These are phyloP conservation scores for Epichloe gansuensis DNA, from an alignment of 2,329 filamentous ascomycete species.

Conservation along the genomic window DNA sequence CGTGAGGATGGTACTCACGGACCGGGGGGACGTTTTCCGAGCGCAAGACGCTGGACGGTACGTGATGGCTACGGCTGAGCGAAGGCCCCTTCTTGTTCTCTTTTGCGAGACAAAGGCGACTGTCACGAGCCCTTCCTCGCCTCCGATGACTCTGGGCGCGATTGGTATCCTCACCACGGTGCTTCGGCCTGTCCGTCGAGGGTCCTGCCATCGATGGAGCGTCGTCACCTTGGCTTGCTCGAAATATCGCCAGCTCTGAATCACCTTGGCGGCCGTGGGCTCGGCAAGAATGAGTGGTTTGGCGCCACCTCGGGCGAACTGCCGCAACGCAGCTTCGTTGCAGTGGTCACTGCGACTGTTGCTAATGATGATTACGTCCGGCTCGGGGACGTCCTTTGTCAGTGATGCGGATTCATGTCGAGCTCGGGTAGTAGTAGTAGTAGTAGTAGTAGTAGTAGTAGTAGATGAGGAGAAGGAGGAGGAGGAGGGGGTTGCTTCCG, in stretches of 20 bases:
- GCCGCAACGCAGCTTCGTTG: constrained; percentile 53
- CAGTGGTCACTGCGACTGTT: constrained; percentile 51
- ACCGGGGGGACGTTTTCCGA: constrained; percentile 7
- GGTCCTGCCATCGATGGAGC: constrained; percentile 34
- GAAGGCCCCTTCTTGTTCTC: constrained; percentile 45
- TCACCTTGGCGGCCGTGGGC: constrained; percentile 49
- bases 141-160: constrained; percentile 36
- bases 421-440: constrained; percentile 35
- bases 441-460: constrained; percentile 11
- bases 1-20: constrained; percentile 9
- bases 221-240: constrained; percentile 33
- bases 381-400: constrained; percentile 26
- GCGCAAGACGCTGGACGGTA: constrained; percentile 44
- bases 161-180: constrained; percentile 35
- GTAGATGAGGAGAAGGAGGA: constrained; percentile 50
- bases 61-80: constrained; percentile 59
- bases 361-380: constrained; percentile 34
- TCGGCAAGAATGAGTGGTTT: constrained; percentile 54
- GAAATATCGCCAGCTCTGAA: constrained; percentile 58
- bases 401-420: constrained; percentile 40
- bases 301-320: constrained; percentile 39
- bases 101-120: constrained; percentile 53
- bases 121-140: constrained; percentile 53
- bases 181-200: constrained; percentile 20
- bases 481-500: constrained; percentile 27